Conservation (phyloP, 768 basidiomycete species). For the Naematelia aurantialba region DNA sequence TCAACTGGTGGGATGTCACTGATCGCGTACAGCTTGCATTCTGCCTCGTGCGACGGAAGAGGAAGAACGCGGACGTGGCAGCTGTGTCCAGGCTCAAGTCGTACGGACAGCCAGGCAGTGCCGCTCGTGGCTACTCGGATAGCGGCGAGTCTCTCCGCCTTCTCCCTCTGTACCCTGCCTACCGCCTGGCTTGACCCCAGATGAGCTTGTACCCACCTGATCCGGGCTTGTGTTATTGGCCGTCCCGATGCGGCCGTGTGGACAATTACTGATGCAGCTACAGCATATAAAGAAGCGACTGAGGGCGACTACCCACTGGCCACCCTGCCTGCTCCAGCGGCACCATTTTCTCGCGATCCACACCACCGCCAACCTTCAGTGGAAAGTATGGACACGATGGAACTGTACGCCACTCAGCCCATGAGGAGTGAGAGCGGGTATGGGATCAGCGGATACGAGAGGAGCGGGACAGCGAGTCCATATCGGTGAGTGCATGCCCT, state of each 20-base stretch:
- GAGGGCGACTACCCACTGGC: conserved; percentile 12
- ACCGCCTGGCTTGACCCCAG: neutral
- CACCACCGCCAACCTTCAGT: conserved; percentile 12
- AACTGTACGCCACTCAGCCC: conserved; percentile 5
- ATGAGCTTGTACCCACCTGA: neutral
- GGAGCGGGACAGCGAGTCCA: conserved; percentile 3
- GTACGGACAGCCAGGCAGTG: neutral
- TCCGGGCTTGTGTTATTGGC: neutral
- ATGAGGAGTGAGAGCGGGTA: conserved; percentile 15
- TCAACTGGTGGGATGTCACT: no score
- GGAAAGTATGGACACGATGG: conserved; percentile 16
- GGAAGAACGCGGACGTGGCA: conserved; percentile 14
- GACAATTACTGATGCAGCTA: neutral
- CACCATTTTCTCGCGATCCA: conserved; percentile 11
- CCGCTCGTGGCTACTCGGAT: neutral
- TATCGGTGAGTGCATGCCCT: conserved; percentile 11
- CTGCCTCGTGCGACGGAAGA: conserved; percentile 32
- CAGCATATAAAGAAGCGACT: conserved; percentile 17
- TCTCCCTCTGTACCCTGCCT: neutral
- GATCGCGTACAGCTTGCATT: conserved; percentile 26
- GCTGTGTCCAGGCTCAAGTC: neutral
- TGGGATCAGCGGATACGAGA: neutral
- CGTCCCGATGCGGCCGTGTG: no score
- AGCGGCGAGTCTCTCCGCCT: neutral
- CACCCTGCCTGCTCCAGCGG: conserved; percentile 14